A percentile compares a stretch with the other conserved stretches of the same genome.
These are phyloP conservation scores for Tricladium varicosporioides DNA, from an alignment of 2,329 filamentous ascomycete genomes.

Conservation along the genomic window DNA sequence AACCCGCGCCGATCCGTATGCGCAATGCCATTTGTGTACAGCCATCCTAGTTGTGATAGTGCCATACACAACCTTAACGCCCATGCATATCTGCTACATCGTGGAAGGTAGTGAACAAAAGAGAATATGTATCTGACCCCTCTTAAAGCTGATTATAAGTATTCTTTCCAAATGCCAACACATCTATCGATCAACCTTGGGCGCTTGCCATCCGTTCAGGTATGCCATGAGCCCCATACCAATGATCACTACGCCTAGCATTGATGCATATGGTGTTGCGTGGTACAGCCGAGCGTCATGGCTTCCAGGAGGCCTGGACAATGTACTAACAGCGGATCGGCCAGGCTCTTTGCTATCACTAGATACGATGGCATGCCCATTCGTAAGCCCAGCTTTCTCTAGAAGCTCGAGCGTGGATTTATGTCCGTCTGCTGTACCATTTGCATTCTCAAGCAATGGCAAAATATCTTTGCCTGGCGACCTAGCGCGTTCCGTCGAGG, in stretches of 20 bases:
- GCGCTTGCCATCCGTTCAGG: constrained; percentile 73
- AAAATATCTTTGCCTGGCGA: constrained; percentile 9
- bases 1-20: constrained; percentile 18
- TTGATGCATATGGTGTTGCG: constrained; percentile 73
- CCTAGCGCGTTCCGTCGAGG: constrained; percentile 21
- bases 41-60: constrained; percentile 1
- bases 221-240: constrained; percentile 85
- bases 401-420: constrained; percentile 11
- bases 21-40: constrained; percentile 1
- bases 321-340: constrained; percentile 29
- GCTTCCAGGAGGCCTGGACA: constrained; percentile 40
- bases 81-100: constrained; percentile 22
- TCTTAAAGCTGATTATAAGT: constrained; percentile 8
- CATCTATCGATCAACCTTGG: constrained; percentile 32
- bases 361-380: constrained; percentile 18
- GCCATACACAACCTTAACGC: constrained; percentile 13
- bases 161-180: constrained; percentile 1
- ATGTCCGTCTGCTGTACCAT: constrained; percentile 13
- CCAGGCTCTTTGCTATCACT: constrained; percentile 18
- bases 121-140: constrained; percentile 17
- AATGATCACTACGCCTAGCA: constrained; percentile 77
- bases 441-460: constrained; percentile 1
- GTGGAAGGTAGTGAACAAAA: constrained; percentile 21
- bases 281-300: constrained; percentile 50
- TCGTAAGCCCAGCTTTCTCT: constrained; percentile 18